These are phyloP conservation scores for Didymosphaeria variabile DNA, from an alignment of 2,329 filamentous ascomycete genomes.

Conservation along the genomic window DNA sequence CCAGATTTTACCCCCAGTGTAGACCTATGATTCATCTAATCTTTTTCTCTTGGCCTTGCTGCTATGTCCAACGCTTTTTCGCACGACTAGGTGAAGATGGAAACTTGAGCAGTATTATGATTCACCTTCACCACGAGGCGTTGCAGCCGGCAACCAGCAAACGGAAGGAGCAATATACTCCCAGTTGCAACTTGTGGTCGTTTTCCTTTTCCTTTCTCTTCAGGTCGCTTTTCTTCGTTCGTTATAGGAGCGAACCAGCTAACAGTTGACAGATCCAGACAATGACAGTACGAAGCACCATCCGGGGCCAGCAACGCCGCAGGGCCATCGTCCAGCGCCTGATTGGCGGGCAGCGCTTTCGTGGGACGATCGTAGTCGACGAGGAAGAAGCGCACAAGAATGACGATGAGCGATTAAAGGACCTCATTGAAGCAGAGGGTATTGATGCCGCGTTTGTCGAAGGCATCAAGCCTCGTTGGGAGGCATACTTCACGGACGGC, in stretches of 20 bases:
- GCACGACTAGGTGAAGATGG: background rate
- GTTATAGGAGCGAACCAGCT: background rate
- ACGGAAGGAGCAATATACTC: background rate
- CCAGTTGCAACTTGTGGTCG: background rate
- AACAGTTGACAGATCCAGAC: background rate
- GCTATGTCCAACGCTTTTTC: background rate
- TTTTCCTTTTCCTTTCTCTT: background rate
- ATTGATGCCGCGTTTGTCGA: background rate
- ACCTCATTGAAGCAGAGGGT: background rate
- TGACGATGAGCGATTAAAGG: background rate
- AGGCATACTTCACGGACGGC: slow-evolving; percentile 17
- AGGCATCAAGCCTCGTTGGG: background rate
- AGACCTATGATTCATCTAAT: background rate
- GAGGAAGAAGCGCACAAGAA: background rate
- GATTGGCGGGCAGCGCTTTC: background rate
- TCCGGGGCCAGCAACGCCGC: background rate
- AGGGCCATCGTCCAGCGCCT: background rate
- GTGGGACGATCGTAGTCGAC: background rate
- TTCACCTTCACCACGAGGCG: background rate
- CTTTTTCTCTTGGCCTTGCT: background rate
- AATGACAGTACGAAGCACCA: background rate
- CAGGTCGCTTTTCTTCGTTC: background rate
- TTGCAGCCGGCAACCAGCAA: background rate
- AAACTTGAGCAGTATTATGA: background rate
- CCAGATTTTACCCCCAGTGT: background rate